A percentile compares a stretch with the other conserved stretches of the same genome.
These are phyloP conservation scores for Aureobasidium melanogenum DNA, from an alignment of 2,329 filamentous ascomycete genomes.

Conservation along the genomic window DNA sequence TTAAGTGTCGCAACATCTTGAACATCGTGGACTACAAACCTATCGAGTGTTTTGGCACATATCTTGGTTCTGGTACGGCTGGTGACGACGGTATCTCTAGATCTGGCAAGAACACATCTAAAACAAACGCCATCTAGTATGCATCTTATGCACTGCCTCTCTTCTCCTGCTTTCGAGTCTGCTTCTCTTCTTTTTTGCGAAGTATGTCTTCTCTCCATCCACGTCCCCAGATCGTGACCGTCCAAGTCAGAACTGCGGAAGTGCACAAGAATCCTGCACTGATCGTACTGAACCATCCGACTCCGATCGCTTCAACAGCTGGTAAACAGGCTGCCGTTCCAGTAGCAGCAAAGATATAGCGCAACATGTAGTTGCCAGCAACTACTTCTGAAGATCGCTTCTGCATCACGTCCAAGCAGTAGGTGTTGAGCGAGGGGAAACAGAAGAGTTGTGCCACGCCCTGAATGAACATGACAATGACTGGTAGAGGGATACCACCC, in stretches of 20 bases:
- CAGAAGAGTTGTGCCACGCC: constrained; percentile 67
- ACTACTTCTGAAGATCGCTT: constrained; percentile 57
- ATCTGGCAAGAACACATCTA: too few relatives aligned
- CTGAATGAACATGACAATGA: constrained; percentile 66
- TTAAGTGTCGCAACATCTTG: too few relatives aligned
- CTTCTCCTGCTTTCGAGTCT: constrained; percentile 1
- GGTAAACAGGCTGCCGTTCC: constrained; percentile 66
- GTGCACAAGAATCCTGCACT: constrained; percentile 48
- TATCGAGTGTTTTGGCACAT: too few relatives aligned
- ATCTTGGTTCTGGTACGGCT: too few relatives aligned
- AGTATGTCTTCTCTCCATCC: constrained; percentile 19
- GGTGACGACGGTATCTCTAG: too few relatives aligned
- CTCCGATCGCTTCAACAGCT: constrained; percentile 62
- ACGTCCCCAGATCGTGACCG: constrained; percentile 42
- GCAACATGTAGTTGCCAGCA: constrained; percentile 69
- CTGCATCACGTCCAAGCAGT: constrained; percentile 77
- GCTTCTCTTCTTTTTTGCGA: constrained; percentile 14
- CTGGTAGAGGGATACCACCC: constrained; percentile 52
- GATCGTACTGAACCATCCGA: constrained; percentile 75
- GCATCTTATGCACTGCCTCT: background rate
- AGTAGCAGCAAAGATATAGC: constrained; percentile 65
- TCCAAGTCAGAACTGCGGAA: constrained; percentile 35
- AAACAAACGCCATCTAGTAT: background rate
- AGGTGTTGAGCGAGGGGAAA: constrained; percentile 68
- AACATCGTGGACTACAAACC: too few relatives aligned